Percentiles rank a stretch among this genome's conserved stretches.
Evolutionary conservation across 2,329 filamentous ascomycete species (phyloP).

Genomic region (Didymella pinodella): DNA sequence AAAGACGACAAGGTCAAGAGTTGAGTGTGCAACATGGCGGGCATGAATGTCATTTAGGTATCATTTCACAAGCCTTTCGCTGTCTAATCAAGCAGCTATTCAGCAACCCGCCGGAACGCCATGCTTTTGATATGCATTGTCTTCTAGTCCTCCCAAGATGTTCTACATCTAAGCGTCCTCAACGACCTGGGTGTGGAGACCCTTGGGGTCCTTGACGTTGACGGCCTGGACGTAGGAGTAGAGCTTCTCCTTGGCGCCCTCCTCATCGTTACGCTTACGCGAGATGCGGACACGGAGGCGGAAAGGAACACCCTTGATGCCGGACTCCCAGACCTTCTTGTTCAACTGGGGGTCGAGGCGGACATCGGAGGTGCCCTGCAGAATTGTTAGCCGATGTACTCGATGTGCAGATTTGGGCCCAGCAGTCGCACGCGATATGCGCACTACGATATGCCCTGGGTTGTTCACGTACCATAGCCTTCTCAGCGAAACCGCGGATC

Average conservation of each 20-base stretch:
- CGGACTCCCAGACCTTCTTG: slow-evolving; percentile 99
- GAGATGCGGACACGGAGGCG: slow-evolving; percentile 98
- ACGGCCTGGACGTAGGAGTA: slow-evolving; percentile 99
- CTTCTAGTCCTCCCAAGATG: slow-evolving; percentile 23
- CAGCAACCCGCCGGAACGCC: slow-evolving; percentile 48
- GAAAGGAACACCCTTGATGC: slow-evolving; percentile 98
- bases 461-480: slow-evolving; percentile 85
- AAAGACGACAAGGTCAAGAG: background rate
- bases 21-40: slow-evolving; percentile 22
- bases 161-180: slow-evolving; percentile 63
- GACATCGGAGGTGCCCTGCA: slow-evolving; percentile 92
- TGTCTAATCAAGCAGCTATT: slow-evolving; percentile 42
- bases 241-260: slow-evolving; percentile 99
- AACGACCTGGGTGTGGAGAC: slow-evolving; percentile 90
- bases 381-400: slow-evolving; percentile 25
- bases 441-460: background rate
- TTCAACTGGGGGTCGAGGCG: slow-evolving; percentile 98
- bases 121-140: slow-evolving; percentile 45
- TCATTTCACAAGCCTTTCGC: slow-evolving; percentile 49
- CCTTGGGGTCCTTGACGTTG: slow-evolving; percentile 99
- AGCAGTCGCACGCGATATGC: background rate
- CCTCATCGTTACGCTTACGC: slow-evolving; percentile 99
- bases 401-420: background rate
- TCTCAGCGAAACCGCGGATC: slow-evolving; percentile 91
- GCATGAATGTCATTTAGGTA: slow-evolving; percentile 49